Evolutionary conservation across 257 asterid genomes (phyloP).

Genomic region (Euphrasia confusa): DNA sequence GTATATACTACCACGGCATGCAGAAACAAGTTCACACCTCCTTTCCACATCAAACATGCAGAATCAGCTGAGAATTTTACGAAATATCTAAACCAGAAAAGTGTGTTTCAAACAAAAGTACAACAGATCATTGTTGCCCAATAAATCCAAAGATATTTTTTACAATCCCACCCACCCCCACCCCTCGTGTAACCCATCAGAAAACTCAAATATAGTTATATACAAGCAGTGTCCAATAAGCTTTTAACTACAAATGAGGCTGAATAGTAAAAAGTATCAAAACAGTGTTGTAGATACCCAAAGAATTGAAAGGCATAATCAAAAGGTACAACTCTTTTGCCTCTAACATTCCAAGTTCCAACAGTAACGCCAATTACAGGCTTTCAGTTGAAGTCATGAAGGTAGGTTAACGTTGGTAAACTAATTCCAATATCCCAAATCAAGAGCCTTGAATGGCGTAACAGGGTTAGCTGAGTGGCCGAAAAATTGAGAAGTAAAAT

Average conservation of each 20-base stretch:
- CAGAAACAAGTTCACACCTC: background rate
- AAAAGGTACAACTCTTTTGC: background rate
- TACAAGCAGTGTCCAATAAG: background rate
- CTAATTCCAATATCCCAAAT: slow-evolving; percentile 15
- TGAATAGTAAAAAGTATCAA: no score
- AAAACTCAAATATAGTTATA: background rate
- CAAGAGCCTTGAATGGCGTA: slow-evolving; percentile 1
- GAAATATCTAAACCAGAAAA: background rate
- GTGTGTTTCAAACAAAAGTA: background rate
- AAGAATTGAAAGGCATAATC: no score
- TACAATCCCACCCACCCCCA: no score
- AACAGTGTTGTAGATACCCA: no score
- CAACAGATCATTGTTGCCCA: background rate
- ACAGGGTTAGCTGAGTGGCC: background rate
- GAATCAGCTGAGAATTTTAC: background rate
- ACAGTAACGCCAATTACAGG: background rate
- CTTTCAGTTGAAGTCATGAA: background rate
- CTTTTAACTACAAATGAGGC: background rate
- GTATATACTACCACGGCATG: background rate
- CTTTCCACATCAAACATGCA: background rate
- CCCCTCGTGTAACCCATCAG: background rate
- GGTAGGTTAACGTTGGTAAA: slow-evolving; percentile 8
- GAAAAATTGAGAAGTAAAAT: slow-evolving; percentile 10
- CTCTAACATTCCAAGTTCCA: background rate
- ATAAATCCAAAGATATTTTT: background rate